Conservation (phyloP, 345 rosid species). For the Salix koriyanagi region DNA sequence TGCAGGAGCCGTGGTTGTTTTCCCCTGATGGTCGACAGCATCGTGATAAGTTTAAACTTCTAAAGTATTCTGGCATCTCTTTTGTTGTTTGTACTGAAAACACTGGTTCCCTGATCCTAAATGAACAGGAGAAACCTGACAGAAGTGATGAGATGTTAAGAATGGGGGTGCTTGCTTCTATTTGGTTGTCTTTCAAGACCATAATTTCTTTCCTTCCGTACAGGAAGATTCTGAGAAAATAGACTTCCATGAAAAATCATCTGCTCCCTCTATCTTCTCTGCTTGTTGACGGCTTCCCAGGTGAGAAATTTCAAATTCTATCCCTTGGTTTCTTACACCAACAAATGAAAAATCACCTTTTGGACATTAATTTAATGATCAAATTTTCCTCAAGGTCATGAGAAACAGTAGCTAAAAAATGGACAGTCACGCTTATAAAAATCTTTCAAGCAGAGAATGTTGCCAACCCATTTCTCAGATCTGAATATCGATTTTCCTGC, state of each 20-base stretch:
- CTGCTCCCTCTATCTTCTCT: not conserved
- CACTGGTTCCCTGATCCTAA: not conserved
- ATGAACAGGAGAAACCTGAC: not conserved
- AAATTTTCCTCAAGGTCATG: not conserved
- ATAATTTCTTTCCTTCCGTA: not conserved
- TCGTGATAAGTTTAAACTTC: not conserved
- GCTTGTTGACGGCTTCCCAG: not conserved
- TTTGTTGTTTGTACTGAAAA: not conserved
- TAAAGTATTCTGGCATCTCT: not conserved
- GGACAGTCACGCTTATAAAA: not conserved
- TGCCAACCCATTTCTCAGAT: not conserved
- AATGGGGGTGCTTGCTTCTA: not conserved
- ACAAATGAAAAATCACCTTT: not conserved
- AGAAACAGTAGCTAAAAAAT: not conserved
- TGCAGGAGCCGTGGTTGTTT: not conserved
- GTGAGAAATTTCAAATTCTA: too few relatives aligned
- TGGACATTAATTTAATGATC: too few relatives aligned
- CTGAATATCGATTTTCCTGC: not conserved
- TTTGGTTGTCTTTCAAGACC: not conserved
- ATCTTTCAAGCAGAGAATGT: not conserved
- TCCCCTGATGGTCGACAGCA: not conserved
- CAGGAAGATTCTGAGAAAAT: not conserved
- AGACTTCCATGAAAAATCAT: too few relatives aligned
- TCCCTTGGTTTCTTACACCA: not conserved
- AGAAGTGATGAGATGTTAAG: not conserved